phyloP scores from a whole-genome alignment of 1,284 basidiomycete genomes.

The Phylloporus sp. region DNA sequence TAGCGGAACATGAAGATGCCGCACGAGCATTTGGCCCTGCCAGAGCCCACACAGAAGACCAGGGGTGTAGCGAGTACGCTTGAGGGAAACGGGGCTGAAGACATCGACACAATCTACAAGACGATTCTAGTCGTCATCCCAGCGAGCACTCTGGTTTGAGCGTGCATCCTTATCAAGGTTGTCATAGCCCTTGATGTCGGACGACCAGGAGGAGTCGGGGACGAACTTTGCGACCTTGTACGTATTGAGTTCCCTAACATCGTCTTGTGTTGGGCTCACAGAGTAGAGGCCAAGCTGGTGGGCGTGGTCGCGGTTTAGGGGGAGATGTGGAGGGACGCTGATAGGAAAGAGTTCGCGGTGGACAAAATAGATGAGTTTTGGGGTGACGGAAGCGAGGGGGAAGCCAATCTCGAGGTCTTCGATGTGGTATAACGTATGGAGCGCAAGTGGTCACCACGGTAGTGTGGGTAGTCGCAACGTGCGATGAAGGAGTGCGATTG shows the following conservation, averaged over 20 bases:
- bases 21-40: constrained; percentile 65
- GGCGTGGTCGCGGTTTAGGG: constrained; percentile 54
- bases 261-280: constrained; percentile 61
- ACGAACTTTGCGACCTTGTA: constrained; percentile 39
- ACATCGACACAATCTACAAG: constrained; percentile 57
- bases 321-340: constrained; percentile 53
- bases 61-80: constrained; percentile 56
- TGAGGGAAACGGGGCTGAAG: constrained; percentile 47
- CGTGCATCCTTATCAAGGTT: constrained; percentile 33
- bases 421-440: constrained; percentile 51
- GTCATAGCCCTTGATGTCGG: constrained; percentile 43
- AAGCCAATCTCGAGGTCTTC: constrained; percentile 45
- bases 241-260: constrained; percentile 66
- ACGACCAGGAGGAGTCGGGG: constrained; percentile 36
- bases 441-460: constrained; percentile 48
- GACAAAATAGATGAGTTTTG: constrained; percentile 69
- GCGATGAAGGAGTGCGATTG: constrained; percentile 49
- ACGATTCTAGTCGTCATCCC: constrained; percentile 71
- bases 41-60: constrained; percentile 64
- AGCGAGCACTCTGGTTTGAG: constrained; percentile 48
- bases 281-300: constrained; percentile 34
- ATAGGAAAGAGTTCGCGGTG: constrained; percentile 61
- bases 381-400: constrained; percentile 63
- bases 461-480: constrained; percentile 66
- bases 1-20: constrained; percentile 27